Percentiles rank a stretch among this genome's conserved stretches.
These are phyloP conservation scores for Glycyrrhiza uralensis DNA, from an alignment of 306 rosid genomes.

Conservation along the genomic window DNA sequence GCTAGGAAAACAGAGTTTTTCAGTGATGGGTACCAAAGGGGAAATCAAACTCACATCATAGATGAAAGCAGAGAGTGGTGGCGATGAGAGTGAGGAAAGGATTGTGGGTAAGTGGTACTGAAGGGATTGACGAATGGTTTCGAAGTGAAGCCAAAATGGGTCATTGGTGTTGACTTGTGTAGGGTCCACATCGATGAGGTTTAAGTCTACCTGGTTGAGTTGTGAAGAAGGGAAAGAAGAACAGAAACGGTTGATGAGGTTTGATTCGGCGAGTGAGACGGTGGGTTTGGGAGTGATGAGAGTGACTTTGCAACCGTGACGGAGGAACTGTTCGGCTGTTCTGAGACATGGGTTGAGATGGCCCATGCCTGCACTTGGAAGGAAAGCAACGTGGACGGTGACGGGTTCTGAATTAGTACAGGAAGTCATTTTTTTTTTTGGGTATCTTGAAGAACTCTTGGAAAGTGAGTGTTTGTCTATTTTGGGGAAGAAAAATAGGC, in stretches of 20 bases:
- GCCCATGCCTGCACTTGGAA: conserved; percentile 53
- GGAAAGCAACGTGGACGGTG: conserved; percentile 33
- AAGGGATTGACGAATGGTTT: conserved; percentile 35
- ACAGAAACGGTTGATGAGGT: conserved; percentile 39
- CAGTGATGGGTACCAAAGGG: conserved; percentile 1
- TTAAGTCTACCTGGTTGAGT: not conserved
- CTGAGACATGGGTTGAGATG: conserved; percentile 41
- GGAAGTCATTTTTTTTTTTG: too few species aligned
- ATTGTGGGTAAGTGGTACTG: conserved; percentile 38
- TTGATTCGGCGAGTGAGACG: conserved; percentile 42
- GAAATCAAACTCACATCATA: conserved; percentile 33
- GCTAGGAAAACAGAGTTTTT: conserved; percentile 20
- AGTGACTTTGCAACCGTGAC: conserved; percentile 28
- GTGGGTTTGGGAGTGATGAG: conserved; percentile 46
- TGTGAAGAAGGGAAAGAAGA: conserved; percentile 31
- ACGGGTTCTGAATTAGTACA: not conserved
- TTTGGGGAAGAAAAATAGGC: too few species aligned
- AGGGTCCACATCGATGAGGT: not conserved
- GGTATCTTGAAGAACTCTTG: too few species aligned
- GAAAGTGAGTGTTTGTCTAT: too few species aligned
- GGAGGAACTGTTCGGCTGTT: conserved; percentile 22
- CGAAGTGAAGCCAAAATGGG: conserved; percentile 40
- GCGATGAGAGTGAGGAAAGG: conserved; percentile 31
- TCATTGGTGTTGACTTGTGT: conserved; percentile 26
- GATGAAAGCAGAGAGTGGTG: conserved; percentile 43